Evolutionary conservation across 345 rosid species (phyloP).

Genomic region (Schrenkiella parvula): DNA sequence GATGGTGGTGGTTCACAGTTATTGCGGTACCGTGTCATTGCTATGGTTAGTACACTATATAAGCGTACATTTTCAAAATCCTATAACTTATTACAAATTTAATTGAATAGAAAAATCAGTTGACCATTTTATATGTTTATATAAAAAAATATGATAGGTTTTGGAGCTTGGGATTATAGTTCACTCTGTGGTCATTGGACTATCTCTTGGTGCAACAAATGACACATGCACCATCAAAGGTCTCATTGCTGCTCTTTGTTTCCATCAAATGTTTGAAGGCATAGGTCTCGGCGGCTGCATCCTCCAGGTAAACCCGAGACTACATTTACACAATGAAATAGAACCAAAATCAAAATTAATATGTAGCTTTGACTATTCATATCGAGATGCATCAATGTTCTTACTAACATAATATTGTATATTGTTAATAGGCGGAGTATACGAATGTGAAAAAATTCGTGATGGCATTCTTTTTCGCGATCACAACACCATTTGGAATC

Average conservation of each 20-base stretch:
- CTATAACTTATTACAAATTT: not conserved
- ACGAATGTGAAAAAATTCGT: not conserved
- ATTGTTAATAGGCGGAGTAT: not conserved
- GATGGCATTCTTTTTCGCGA: not conserved
- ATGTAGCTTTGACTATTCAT: too few species aligned
- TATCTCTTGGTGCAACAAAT: not conserved
- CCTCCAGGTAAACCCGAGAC: not conserved
- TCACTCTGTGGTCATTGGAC: not conserved
- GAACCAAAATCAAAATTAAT: too few species aligned
- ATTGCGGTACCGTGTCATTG: conserved; percentile 51
- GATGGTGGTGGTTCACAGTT: conserved; percentile 34
- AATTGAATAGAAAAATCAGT: too few species aligned
- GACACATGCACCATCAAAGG: not conserved
- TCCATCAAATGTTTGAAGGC: not conserved
- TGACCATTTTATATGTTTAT: too few species aligned
- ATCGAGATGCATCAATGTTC: too few species aligned
- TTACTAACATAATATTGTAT: too few species aligned
- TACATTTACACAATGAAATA: too few species aligned
- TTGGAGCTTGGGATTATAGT: not conserved
- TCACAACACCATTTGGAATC: not conserved
- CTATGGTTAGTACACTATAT: conserved; percentile 47
- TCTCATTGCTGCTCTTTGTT: not conserved
- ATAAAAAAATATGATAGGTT: too few species aligned
- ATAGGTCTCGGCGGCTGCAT: not conserved
- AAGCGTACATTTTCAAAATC: not conserved